phyloP scores from a whole-genome alignment of 228 moss, liverwort and hornwort species.

The Sphagnum magellanicum region DNA sequence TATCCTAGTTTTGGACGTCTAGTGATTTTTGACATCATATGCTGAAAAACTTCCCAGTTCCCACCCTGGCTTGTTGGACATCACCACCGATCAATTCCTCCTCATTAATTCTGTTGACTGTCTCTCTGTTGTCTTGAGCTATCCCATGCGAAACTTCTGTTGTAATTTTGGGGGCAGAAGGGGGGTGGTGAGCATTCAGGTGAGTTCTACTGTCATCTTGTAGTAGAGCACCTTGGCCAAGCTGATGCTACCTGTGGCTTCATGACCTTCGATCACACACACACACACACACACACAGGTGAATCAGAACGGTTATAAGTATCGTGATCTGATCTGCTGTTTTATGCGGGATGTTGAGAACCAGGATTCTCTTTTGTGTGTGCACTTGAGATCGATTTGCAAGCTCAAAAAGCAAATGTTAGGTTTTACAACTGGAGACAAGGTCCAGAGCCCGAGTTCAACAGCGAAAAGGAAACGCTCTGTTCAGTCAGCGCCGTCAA shows the following conservation, averaged over 20 bases:
- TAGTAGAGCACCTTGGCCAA: constrained; percentile 56
- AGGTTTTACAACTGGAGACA: no score
- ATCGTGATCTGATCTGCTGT: no score
- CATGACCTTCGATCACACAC: constrained; percentile 21
- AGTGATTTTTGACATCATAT: background rate
- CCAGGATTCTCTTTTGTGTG: no score
- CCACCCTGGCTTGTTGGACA: constrained; percentile 24
- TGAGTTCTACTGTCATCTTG: constrained; percentile 38
- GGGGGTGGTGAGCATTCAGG: background rate
- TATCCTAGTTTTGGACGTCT: constrained; percentile 6
- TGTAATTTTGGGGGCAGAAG: constrained; percentile 4
- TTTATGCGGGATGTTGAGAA: no score
- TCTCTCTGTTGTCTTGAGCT: constrained; percentile 12
- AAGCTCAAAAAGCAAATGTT: no score
- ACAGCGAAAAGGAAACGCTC: no score
- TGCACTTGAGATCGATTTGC: no score
- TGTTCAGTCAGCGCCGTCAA: no score
- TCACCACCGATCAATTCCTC: constrained; percentile 21
- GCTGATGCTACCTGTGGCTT: constrained; percentile 65
- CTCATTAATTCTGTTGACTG: constrained; percentile 20
- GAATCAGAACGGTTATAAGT: no score
- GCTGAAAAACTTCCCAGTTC: constrained; percentile 15
- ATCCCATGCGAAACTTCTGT: constrained; percentile 42
- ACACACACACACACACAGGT: no score
- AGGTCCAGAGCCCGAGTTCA: no score